Conservation (phyloP, 129 eudicot genomes). For the Arctium lappa region DNA sequence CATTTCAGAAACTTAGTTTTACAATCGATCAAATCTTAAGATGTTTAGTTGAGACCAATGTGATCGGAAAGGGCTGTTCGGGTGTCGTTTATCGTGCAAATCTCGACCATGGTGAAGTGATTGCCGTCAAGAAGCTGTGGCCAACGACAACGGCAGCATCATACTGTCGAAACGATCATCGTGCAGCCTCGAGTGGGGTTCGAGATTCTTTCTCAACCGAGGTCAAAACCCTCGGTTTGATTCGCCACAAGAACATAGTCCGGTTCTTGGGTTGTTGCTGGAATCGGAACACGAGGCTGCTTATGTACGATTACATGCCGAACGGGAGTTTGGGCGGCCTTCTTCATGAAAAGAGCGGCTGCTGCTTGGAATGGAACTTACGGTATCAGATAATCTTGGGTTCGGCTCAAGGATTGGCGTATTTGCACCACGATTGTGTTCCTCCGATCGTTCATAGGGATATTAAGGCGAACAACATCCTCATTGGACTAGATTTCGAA, state of each 20-base stretch:
- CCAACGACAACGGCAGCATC: constrained; percentile 47
- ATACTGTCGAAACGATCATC: constrained; percentile 29
- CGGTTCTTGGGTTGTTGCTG: constrained; percentile 91
- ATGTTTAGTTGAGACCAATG: constrained; percentile 75
- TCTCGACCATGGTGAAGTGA: constrained; percentile 69
- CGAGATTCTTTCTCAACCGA: constrained; percentile 94
- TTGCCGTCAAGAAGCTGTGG: constrained; percentile 91
- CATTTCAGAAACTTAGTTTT: constrained; percentile 87
- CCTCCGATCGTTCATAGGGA: constrained; percentile 95
- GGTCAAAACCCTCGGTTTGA: constrained; percentile 84
- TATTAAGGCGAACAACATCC: constrained; percentile 90
- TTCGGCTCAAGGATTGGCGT: constrained; percentile 92
- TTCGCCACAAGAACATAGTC: constrained; percentile 91
- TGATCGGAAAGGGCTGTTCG: constrained; percentile 94
- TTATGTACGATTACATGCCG: constrained; percentile 97
- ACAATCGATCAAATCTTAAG: constrained; percentile 67
- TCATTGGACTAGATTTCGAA: constrained; percentile 88
- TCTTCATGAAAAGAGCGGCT: constrained; percentile 68
- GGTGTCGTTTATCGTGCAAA: constrained; percentile 92
- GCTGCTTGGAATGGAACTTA: constrained; percentile 85
- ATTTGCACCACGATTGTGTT: constrained; percentile 87
- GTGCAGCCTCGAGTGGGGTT: constrained; percentile 37
- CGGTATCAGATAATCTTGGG: constrained; percentile 73
- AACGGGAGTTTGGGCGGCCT: constrained; percentile 93
- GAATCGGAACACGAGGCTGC: constrained; percentile 80